Conservation (phyloP, 2,329 filamentous ascomycete species). For the Cercospora sp. region DNA sequence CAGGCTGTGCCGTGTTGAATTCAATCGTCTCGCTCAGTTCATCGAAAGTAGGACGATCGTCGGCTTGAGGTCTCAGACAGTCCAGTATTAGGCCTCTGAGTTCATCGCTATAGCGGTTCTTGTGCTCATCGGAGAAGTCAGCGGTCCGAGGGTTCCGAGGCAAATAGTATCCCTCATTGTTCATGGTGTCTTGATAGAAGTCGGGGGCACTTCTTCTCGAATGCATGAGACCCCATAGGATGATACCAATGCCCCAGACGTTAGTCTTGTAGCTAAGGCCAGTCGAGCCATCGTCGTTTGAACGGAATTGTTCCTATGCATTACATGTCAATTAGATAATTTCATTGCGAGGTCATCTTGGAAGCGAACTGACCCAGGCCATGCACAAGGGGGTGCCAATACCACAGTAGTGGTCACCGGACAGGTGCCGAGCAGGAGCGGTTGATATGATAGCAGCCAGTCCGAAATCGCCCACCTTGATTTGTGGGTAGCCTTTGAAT, state of each 20-base stretch:
- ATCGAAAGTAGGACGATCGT: not conserved
- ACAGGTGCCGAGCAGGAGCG: not conserved
- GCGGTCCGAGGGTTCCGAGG: not conserved
- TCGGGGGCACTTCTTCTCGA: not conserved
- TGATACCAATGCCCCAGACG: conserved; percentile 17
- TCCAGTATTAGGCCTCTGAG: not conserved
- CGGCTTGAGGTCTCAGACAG: not conserved
- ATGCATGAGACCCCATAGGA: conserved; percentile 11
- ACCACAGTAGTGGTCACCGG: not conserved
- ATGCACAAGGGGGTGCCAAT: not conserved
- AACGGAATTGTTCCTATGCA: conserved; percentile 1
- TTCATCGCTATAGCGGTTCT: not conserved
- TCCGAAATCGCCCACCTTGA: conserved; percentile 11
- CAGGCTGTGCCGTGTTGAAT: not conserved
- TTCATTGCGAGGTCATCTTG: not conserved
- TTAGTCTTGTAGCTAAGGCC: conserved; percentile 6
- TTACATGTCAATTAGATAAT: not conserved
- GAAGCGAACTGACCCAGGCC: not conserved
- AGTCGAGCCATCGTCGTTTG: not conserved
- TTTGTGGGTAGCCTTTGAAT: not conserved
- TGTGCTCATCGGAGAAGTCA: not conserved
- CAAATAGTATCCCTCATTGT: not conserved
- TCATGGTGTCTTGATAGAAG: not conserved
- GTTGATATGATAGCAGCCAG: not conserved
- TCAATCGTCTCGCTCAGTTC: not conserved